A percentile compares a stretch with the other conserved stretches of the same genome.
Conservation (phyloP, 257 asterid genomes). For the Fraxinus anomala region DNA sequence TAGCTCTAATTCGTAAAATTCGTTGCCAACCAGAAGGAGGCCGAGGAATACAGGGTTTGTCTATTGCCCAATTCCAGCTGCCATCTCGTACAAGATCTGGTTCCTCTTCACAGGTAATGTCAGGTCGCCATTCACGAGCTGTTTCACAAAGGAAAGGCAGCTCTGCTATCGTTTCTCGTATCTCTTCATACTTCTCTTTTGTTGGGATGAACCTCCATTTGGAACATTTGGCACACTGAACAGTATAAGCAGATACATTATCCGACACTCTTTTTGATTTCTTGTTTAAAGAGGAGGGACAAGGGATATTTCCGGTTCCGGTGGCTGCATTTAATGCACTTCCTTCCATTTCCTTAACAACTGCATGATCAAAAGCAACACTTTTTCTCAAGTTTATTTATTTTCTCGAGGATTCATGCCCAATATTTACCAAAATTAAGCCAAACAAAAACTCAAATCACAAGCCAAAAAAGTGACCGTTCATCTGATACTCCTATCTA, state of each 20-base stretch:
- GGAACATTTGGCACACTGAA: slow-evolving; percentile 59
- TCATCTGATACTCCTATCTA: too few species aligned
- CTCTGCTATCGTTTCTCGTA: slow-evolving; percentile 58
- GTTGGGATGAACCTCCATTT: slow-evolving; percentile 82
- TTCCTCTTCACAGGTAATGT: slow-evolving; percentile 43
- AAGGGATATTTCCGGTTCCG: too few species aligned
- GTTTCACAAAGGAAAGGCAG: slow-evolving; percentile 59
- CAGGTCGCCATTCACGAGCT: slow-evolving; percentile 72
- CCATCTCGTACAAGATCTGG: too few species aligned
- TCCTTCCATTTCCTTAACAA: slow-evolving; percentile 26
- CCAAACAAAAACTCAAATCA: too few species aligned
- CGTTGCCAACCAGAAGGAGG: too few species aligned
- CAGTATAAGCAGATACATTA: slow-evolving; percentile 36
- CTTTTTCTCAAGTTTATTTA: background rate
- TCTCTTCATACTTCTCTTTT: slow-evolving; percentile 71
- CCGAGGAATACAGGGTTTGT: too few species aligned
- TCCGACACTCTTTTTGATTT: slow-evolving; percentile 41
- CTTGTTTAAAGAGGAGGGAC: background rate
- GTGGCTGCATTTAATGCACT: background rate
- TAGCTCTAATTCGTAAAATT: too few species aligned
- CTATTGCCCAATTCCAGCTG: too few species aligned
- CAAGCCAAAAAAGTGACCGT: too few species aligned
- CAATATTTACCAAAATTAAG: too few species aligned
- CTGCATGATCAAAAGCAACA: background rate
- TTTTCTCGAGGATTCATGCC: too few species aligned